Percentiles rank a stretch among this genome's conserved stretches.
phyloP scores from a whole-genome alignment of 345 rosid species.

The Dipteronia sinensis region DNA sequence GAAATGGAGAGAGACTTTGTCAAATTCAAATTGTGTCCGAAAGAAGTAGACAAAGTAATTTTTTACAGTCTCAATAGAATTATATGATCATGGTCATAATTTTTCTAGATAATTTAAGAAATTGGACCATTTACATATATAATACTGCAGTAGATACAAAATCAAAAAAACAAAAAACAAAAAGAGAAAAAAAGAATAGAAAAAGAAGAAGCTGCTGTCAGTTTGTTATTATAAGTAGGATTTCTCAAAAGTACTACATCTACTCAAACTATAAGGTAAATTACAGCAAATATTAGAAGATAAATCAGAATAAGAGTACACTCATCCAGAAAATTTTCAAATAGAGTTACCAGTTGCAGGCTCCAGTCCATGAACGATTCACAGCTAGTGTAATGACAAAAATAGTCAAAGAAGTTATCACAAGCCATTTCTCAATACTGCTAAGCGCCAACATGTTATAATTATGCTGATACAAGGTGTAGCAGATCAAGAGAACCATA shows the following conservation, averaged over 20 bases:
- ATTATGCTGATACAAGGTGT: conserved; percentile 13
- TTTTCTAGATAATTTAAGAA: background rate
- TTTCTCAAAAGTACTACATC: background rate
- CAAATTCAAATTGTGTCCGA: conserved; percentile 6
- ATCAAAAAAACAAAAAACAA: no score
- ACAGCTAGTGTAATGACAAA: background rate
- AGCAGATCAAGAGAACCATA: conserved; percentile 11
- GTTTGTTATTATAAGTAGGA: background rate
- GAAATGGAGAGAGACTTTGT: conserved; percentile 19
- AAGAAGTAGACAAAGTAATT: conserved; percentile 3
- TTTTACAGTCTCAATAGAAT: background rate
- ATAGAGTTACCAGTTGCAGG: background rate
- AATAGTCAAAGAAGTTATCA: background rate
- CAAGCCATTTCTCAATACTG: conserved; percentile 1
- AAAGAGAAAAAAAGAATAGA: no score
- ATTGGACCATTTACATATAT: no score
- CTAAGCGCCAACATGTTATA: conserved; percentile 10
- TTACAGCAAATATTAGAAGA: background rate
- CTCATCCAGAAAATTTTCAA: background rate
- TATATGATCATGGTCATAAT: background rate
- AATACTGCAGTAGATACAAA: no score
- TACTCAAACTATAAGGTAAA: background rate
- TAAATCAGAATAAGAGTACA: background rate
- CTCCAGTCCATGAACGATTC: background rate
- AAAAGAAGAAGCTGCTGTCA: background rate